These are phyloP conservation scores for Kuraishia cidri DNA, from an alignment of 805 yeast species.

Conservation along the genomic window DNA sequence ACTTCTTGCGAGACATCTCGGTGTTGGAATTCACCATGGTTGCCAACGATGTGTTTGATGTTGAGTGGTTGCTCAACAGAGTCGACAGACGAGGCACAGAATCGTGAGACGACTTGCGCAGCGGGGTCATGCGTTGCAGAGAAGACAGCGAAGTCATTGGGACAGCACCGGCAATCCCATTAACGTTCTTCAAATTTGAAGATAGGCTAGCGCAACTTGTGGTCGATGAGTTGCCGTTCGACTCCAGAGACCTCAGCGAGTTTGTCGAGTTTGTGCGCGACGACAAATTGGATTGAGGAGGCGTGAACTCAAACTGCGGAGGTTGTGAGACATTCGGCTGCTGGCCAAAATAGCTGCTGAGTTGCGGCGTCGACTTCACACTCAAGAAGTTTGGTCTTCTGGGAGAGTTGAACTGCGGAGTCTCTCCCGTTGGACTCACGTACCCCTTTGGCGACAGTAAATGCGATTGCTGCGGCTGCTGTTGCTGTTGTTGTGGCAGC, in stretches of 20 bases:
- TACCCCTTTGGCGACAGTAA: slow-evolving; percentile 4
- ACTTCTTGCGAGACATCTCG: slow-evolving; percentile 28
- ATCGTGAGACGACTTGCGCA: slow-evolving; percentile 18
- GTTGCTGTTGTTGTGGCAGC: slow-evolving; percentile 1
- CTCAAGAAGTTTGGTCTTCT: slow-evolving; percentile 9
- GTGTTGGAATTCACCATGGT: slow-evolving; percentile 27
- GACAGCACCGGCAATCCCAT: slow-evolving; percentile 7
- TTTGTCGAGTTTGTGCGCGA: slow-evolving; percentile 21
- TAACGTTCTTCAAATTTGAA: not conserved
- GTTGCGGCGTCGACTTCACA: slow-evolving; percentile 13
- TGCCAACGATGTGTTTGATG: slow-evolving; percentile 4
- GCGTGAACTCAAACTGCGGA: slow-evolving; percentile 10
- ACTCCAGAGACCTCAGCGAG: slow-evolving; percentile 20
- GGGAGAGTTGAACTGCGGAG: too few species aligned
- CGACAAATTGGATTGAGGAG: slow-evolving; percentile 18
- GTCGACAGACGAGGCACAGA: slow-evolving; percentile 16
- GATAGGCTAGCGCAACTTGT: slow-evolving; percentile 6
- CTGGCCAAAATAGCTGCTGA: slow-evolving; percentile 9
- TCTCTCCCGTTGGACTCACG: not conserved
- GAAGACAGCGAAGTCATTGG: slow-evolving; percentile 31
- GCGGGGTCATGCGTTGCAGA: slow-evolving; percentile 57
- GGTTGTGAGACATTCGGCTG: too few species aligned
- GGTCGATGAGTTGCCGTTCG: slow-evolving; percentile 15
- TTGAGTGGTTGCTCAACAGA: slow-evolving; percentile 10
- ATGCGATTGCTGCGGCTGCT: slow-evolving; percentile 4